A percentile compares a stretch with the other conserved stretches of the same genome.
Conservation (phyloP, 2,329 filamentous ascomycete species). For the Xylogone sp. region DNA sequence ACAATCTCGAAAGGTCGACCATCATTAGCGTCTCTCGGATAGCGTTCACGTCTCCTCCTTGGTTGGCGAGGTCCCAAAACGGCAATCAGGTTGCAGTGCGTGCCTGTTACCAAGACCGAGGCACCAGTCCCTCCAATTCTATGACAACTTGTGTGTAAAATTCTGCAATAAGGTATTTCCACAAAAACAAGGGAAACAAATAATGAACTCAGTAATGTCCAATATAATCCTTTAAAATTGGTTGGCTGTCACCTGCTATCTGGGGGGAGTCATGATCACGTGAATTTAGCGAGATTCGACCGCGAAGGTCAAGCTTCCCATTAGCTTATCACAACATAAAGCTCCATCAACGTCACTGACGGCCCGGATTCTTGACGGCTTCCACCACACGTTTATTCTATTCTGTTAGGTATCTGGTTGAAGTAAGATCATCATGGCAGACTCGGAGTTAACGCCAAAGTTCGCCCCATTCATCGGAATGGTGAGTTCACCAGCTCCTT, state of each 20-base stretch:
- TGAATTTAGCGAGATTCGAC: not conserved
- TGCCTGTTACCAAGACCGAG: not conserved
- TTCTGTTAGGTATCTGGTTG: not conserved
- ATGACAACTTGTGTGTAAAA: not conserved
- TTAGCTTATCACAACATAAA: not conserved
- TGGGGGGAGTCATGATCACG: not conserved
- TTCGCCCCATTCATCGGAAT: slow-evolving; percentile 88
- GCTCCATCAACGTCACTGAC: not conserved
- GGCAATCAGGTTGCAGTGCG: not conserved
- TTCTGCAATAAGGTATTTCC: not conserved
- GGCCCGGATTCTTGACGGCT: slow-evolving; percentile 1
- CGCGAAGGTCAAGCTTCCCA: not conserved
- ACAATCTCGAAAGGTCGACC: not conserved
- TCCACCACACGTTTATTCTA: not conserved
- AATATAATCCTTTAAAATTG: not conserved
- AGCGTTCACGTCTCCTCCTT: not conserved
- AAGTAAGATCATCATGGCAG: slow-evolving; percentile 39
- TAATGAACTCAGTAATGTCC: not conserved
- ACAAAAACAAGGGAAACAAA: no score
- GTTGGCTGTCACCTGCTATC: not conserved
- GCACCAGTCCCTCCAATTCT: not conserved
- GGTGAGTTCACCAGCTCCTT: slow-evolving; percentile 49
- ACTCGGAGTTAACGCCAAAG: slow-evolving; percentile 65
- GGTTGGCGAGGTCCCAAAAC: not conserved
- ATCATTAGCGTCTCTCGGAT: not conserved